These are phyloP conservation scores for Naganishia vishniacii DNA, from an alignment of 768 basidiomycete genomes.

Conservation along the genomic window DNA sequence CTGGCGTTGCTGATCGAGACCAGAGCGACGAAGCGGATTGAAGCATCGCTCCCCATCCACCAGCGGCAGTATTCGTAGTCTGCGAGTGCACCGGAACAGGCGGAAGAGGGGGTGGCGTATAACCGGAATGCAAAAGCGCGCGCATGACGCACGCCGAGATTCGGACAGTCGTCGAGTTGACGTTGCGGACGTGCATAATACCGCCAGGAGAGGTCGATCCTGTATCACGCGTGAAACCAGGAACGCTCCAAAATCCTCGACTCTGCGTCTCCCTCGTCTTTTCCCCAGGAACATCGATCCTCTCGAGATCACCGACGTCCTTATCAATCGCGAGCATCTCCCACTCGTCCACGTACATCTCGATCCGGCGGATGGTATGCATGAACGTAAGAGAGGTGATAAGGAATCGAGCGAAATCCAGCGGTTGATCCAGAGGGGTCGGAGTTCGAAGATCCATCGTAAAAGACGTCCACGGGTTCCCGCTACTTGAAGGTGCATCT, in stretches of 20 bases:
- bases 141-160: slow-evolving; percentile 74
- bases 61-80: slow-evolving; percentile 14
- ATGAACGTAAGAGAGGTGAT: slow-evolving; percentile 91
- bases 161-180: slow-evolving; percentile 61
- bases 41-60: slow-evolving; percentile 42
- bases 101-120: slow-evolving; percentile 41
- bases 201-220: slow-evolving; percentile 53
- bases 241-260: slow-evolving; percentile 9
- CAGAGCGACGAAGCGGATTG: slow-evolving; percentile 42
- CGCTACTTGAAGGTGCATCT: slow-evolving; percentile 28
- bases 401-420: slow-evolving; percentile 84
- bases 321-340: slow-evolving; percentile 43
- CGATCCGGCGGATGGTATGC: slow-evolving; percentile 66
- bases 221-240: slow-evolving; percentile 49
- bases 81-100: slow-evolving; percentile 33
- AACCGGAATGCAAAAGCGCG: slow-evolving; percentile 44
- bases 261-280: background rate
- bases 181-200: slow-evolving; percentile 63
- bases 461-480: slow-evolving; percentile 73
- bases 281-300: background rate
- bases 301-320: slow-evolving; percentile 26
- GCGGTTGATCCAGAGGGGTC: slow-evolving; percentile 63
- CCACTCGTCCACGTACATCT: slow-evolving; percentile 75
- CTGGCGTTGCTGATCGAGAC: slow-evolving; percentile 11
- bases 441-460: slow-evolving; percentile 81